phyloP scores from a whole-genome alignment of 805 yeast species.

The Metschnikowia matae region DNA sequence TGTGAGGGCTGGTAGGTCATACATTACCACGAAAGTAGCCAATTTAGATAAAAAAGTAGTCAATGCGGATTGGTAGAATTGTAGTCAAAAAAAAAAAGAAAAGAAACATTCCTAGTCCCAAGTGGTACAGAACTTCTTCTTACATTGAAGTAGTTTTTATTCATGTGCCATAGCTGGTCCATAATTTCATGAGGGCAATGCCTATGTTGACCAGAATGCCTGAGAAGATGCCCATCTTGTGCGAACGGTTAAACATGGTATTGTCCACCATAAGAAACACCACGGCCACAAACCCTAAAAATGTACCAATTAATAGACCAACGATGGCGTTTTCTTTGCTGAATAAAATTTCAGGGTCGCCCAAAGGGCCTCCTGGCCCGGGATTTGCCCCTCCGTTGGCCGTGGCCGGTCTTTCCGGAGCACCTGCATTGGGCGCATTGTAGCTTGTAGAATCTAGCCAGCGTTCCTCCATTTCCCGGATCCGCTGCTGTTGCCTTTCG shows the following conservation, averaged over 20 bases:
- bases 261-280: conserved; percentile 60
- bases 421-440: neutral
- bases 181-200: conserved; percentile 54
- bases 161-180: conserved; percentile 7
- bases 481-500: conserved; percentile 34
- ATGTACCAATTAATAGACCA: conserved; percentile 71
- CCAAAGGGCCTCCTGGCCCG: conserved; percentile 5
- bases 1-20: conserved; percentile 48
- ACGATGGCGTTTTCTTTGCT: conserved; percentile 61
- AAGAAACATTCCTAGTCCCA: too few species aligned
- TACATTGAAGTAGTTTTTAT: too few species aligned
- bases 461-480: conserved; percentile 71
- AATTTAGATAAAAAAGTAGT: too few species aligned
- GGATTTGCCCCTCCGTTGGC: conserved; percentile 5
- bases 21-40: conserved; percentile 19
- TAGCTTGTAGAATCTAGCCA: conserved; percentile 73
- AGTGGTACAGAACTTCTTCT: too few species aligned
- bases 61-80: too few species aligned
- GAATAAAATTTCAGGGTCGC: neutral
- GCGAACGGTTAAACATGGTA: conserved; percentile 54
- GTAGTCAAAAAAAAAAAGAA: too few species aligned
- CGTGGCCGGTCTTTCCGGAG: conserved; percentile 32
- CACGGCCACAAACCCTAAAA: conserved; percentile 64
- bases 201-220: conserved; percentile 68
- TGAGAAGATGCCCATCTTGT: conserved; percentile 65